Evolutionary conservation across 116 monocot genomes (phyloP), one percentile per base, ranked within the genome.

Genomic region (Papilionanthe hybrid): DNA sequence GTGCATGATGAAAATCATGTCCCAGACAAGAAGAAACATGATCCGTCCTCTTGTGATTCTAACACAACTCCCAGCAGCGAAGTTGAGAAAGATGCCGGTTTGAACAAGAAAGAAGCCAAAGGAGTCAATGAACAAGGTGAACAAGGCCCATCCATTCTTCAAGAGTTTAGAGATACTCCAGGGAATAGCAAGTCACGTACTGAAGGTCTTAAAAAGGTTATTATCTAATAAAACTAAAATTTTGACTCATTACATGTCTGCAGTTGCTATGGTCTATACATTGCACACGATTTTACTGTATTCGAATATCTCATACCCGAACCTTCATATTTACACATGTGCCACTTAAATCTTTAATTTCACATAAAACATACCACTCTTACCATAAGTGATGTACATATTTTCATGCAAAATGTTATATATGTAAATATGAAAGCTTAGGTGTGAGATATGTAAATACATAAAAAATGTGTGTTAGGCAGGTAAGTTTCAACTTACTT

Each of bases 31-130:
- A 75, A 75, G 75, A 75, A 50, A 28, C 47, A 75, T 17, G 49
- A 75, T 50, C 75, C 75, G 12, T 75, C 75, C 12, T 75, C 75
- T 15, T 75, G 75, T 50, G 75, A 75, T 75, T 75, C 75, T 13
- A 75, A 75, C 50, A 75, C 75, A 75, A 50, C 75, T 28, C 75
- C 75, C 27, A 50, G 75, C 75, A 25, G 75, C 28, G 75, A 75
- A 50, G 49, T 50, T 0, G 75, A 75, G 27, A 75, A 47, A 50
- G 75, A 75, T 75, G 75, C 28, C 17, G 75, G 32, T 73, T 73
- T 73, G 73, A 73, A 73, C 22, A 73, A 73, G 37, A 37, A 71
- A n/a, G 22, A 73, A 73, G 43, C 43, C 42, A 44, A n/a, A 22
- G 44, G 73, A 73, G n/a, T n/a, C 73, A 45, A 22, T 73, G 73